Base-by-base conservation (phyloP, 1,139 yeast genomes). In the Suhomyces choctaworum region DNA sequence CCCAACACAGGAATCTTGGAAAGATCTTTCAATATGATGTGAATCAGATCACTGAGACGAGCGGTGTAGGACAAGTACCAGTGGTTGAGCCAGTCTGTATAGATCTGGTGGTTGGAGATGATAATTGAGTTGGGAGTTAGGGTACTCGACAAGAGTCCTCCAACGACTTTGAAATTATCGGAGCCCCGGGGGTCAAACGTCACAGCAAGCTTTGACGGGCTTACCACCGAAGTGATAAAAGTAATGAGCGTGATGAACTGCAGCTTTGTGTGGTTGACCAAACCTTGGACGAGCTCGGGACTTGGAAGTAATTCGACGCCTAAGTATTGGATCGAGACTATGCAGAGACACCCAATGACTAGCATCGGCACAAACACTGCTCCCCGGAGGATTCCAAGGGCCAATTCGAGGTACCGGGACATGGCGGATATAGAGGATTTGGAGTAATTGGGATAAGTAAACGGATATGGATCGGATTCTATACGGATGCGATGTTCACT, bases 21-120 rank as follows among this genome's bases (percentile, higher is more conserved):
- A 45, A 92, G 63, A 17, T 95, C 90, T 48, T 84, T 85, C 59
- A 92, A 83, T 52, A 92, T 71, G 46, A 90, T 79, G 48, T 85
- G 86, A 38, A 79, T 78, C 12, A 82, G 66, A 41, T 79, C 76
- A 7, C 80, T 76, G 35, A 82, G 60, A 20, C 72, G 61, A 5
- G 88, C 77, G 3, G 90, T 73, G 55, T 87, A 85, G 1, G 88
- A 69, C 20, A 87, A 50, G 78, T 88, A 92, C 99, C 99, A 92
- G 37, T 89, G 54, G 52, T 78, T 89, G 13, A 87, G 73, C 99
- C 99, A 92, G 59, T 92, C 99, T 4, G 95, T 81, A 56, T 92
- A 90, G 15, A 90, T 82, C 61, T 90, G 97, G 60, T 92, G 98
- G 56, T 92, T 92, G 13, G 94, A 78, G 25, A 87, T 80, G 34